Conservation (phyloP, 768 basidiomycete genomes). For the Mycena filopes region DNA sequence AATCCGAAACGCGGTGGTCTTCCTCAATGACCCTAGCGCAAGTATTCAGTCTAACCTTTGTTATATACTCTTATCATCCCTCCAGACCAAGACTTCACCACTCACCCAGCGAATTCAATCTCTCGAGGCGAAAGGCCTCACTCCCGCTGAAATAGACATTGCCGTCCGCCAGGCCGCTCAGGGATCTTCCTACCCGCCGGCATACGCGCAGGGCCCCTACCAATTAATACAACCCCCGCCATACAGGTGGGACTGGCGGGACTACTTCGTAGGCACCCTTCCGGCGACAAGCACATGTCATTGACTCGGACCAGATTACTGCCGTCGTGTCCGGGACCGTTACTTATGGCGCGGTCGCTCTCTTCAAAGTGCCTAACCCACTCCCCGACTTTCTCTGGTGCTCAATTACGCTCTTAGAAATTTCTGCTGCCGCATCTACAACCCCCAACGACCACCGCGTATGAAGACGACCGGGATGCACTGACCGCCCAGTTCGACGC, state of each 20-base stretch:
- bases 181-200: slow-evolving; percentile 48
- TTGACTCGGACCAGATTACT: slow-evolving; percentile 75
- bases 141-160: slow-evolving; percentile 83
- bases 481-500: slow-evolving; percentile 91
- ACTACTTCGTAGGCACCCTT: slow-evolving; percentile 83
- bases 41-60: not conserved
- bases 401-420: slow-evolving; percentile 64
- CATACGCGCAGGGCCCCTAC: slow-evolving; percentile 56
- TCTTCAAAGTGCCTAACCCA: slow-evolving; percentile 72
- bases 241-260: slow-evolving; percentile 91
- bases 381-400: not conserved
- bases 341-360: slow-evolving; percentile 79
- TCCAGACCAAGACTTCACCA: slow-evolving; percentile 79
- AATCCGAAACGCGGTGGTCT: slow-evolving; percentile 88
- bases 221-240: slow-evolving; percentile 52
- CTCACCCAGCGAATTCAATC: slow-evolving; percentile 90
- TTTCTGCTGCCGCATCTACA: slow-evolving; percentile 90
- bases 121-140: slow-evolving; percentile 94
- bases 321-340: slow-evolving; percentile 89
- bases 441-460: slow-evolving; percentile 88
- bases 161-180: slow-evolving; percentile 75
- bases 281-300: slow-evolving; percentile 37
- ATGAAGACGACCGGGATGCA: slow-evolving; percentile 87
- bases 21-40: slow-evolving; percentile 88
- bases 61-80: not conserved